Evolutionary conservation across 2,329 filamentous ascomycete genomes (phyloP), one percentile per base, ranked within the genome.

Genomic region (Ascomycota sp.): DNA sequence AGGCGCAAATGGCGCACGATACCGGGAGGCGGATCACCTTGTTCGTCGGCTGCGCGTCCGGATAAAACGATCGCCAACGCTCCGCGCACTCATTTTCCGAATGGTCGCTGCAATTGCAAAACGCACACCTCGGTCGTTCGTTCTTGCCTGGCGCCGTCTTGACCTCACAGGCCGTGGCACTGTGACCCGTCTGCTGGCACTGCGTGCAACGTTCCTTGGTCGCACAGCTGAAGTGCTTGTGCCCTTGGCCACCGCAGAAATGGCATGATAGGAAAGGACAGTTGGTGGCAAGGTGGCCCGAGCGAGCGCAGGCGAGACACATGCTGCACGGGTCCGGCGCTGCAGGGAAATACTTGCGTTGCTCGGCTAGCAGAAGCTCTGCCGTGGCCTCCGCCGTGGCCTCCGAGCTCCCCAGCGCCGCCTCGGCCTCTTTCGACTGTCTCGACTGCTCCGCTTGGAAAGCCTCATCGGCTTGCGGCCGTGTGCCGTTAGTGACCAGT

Each of bases 181-280:
- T 39, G 41, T 82, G 76, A 8, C 75, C 75, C 26, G 64, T 53
- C 45, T 74, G 65, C 28, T 57, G 61, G 47, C 76, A 81, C 42
- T 68, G 70, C 29, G 40, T 43, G 43, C 69, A 75, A 35, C 65
- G 57, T 27, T 34, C n/a, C 22, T 47, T 46, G 22, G 53, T 51
- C 8, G 66, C 63, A 37, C 70, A 75, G 31, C 47, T 51, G 37
- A 57, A 57, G 5, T 55, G 50, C 31, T 55, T 55, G 43, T 75
- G 68, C 3, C 48, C 48, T 9, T 39, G 34, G 30, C 47, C 51
- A 17, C 48, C 45, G 41, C 64, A 74, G 32, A 59, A 59, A 6
- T 47, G 53, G 43, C 69, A 74, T 3, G 35, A 43, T 15, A 53
- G 42, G 9, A 52, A 45, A 9, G 61, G 56, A 39, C 68, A 74